These are phyloP conservation scores for Aspergillus melleus DNA, from an alignment of 2,329 filamentous ascomycete species.

Conservation along the genomic window DNA sequence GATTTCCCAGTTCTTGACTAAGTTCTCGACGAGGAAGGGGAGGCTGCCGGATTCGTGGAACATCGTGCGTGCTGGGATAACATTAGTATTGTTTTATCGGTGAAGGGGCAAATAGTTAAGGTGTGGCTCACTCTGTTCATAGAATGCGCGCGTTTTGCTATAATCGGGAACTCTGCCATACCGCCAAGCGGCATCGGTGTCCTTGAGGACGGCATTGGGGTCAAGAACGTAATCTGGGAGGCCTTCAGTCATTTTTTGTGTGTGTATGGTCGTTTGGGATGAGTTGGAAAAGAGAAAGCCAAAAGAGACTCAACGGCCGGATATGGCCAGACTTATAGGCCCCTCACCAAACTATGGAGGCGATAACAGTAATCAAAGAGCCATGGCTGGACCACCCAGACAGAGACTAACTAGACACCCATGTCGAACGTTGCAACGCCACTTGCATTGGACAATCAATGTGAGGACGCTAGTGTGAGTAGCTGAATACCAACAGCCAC, in stretches of 20 bases:
- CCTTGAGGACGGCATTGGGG: slow-evolving; percentile 59
- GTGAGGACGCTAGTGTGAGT: neutral
- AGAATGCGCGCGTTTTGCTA: slow-evolving; percentile 61
- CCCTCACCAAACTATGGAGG: neutral
- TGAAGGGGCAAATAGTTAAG: neutral
- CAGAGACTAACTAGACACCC: neutral
- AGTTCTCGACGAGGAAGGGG: slow-evolving; percentile 63
- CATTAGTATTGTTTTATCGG: neutral
- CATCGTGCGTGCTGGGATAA: slow-evolving; percentile 54
- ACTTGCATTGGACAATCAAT: neutral
- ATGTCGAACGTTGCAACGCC: neutral
- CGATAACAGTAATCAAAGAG: neutral
- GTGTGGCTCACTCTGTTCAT: slow-evolving; percentile 52
- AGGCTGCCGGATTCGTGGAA: slow-evolving; percentile 59
- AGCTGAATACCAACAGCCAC: neutral
- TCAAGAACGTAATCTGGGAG: slow-evolving; percentile 60
- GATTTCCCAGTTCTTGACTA: slow-evolving; percentile 73
- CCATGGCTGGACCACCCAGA: neutral
- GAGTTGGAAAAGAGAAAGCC: neutral
- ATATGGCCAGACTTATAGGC: neutral
- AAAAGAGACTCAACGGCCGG: neutral
- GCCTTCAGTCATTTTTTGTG: slow-evolving; percentile 9
- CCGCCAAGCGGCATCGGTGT: slow-evolving; percentile 58
- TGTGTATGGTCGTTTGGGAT: neutral
- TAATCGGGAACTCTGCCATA: slow-evolving; percentile 64